phyloP scores from a whole-genome alignment of 208 protist genomes.

The Trypanosoma scelopori region DNA sequence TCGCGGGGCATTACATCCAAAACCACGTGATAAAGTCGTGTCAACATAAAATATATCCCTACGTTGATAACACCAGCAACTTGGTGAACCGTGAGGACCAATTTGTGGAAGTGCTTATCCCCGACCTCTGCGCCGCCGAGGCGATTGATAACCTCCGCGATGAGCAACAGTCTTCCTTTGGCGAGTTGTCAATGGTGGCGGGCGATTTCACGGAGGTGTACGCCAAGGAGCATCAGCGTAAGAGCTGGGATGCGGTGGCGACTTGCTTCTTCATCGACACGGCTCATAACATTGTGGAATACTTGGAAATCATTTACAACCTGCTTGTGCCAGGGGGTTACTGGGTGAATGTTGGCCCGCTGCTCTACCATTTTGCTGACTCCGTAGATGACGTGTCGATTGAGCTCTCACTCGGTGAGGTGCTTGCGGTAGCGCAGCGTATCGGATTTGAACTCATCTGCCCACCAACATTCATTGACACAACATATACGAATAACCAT shows the following conservation, averaged over 20 bases:
- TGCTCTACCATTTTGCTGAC: slow-evolving; percentile 96
- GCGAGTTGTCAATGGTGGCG: slow-evolving; percentile 95
- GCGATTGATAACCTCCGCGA: slow-evolving; percentile 67
- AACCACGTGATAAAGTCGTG: slow-evolving; percentile 87
- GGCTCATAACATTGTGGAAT: slow-evolving; percentile 96
- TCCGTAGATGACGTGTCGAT: slow-evolving; percentile 83
- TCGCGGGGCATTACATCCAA: slow-evolving; percentile 95
- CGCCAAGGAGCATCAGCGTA: slow-evolving; percentile 72
- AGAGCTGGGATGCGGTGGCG: slow-evolving; percentile 90
- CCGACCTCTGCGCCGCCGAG: slow-evolving; percentile 88
- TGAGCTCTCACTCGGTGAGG: slow-evolving; percentile 89
- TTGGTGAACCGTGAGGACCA: slow-evolving; percentile 86
- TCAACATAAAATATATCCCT: slow-evolving; percentile 91
- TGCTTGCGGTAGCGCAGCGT: slow-evolving; percentile 74
- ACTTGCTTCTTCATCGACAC: slow-evolving; percentile 98
- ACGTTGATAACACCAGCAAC: slow-evolving; percentile 93
- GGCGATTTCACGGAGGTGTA: slow-evolving; percentile 97
- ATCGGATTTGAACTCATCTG: slow-evolving; percentile 77
- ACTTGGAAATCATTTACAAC: slow-evolving; percentile 92
- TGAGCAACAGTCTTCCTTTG: slow-evolving; percentile 48
- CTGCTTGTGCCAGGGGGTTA: slow-evolving; percentile 91
- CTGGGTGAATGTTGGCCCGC: slow-evolving; percentile 95
- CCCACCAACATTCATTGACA: slow-evolving; percentile 77
- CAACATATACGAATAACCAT: slow-evolving; percentile 91
- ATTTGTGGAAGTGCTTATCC: slow-evolving; percentile 86